Evolutionary conservation across 1,284 basidiomycete species (phyloP).

Genomic region (Gomphus sp.): DNA sequence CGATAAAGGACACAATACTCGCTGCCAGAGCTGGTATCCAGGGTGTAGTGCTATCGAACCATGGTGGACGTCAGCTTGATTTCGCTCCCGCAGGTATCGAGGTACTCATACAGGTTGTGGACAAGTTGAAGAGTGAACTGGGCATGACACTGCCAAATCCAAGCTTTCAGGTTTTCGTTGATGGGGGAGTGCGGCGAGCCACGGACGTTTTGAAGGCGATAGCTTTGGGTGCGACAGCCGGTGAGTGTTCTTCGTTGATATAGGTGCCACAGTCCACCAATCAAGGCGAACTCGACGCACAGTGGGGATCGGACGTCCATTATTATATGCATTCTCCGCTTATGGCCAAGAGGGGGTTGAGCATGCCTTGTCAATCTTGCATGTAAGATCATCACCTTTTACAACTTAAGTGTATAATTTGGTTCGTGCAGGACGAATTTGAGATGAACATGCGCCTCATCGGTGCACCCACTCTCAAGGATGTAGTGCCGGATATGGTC

Average conservation of each 20-base stretch:
- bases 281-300: conserved; percentile 2
- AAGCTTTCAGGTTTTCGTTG: conserved; percentile 81
- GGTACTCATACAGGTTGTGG: conserved; percentile 81
- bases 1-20: conserved; percentile 63
- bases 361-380: conserved; percentile 67
- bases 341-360: conserved; percentile 82
- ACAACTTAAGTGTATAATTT: neutral
- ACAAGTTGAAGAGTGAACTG: conserved; percentile 51
- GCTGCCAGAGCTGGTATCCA: conserved; percentile 79
- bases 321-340: conserved; percentile 83
- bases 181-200: conserved; percentile 86
- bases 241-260: conserved; percentile 26
- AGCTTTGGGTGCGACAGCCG: conserved; percentile 85
- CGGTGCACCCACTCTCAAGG: conserved; percentile 70
- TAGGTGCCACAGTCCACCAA: neutral
- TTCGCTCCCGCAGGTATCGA: conserved; percentile 88
- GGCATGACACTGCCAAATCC: conserved; percentile 12
- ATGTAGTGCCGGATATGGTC: conserved; percentile 83
- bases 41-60: conserved; percentile 87
- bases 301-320: conserved; percentile 77
- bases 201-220: conserved; percentile 92
- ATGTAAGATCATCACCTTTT: conserved; percentile 34
- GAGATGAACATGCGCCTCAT: conserved; percentile 89
- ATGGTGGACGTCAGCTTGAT: conserved; percentile 89
- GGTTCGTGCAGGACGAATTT: conserved; percentile 71